These are phyloP conservation scores for Posidonia australis DNA, from an alignment of 106 monocot genomes.

Conservation along the genomic window DNA sequence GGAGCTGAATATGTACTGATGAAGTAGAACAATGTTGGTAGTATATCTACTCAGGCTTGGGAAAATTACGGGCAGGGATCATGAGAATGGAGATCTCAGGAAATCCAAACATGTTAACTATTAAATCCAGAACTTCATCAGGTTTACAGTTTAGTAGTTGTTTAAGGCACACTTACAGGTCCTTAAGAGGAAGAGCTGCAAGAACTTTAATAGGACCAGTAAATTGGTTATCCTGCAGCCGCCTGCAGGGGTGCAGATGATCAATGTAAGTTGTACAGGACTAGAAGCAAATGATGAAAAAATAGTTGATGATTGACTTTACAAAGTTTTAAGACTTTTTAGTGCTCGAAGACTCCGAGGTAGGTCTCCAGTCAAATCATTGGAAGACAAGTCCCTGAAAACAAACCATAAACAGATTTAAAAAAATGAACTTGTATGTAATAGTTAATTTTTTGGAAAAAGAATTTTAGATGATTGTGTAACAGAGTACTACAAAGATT, in stretches of 20 bases:
- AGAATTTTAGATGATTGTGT: neutral
- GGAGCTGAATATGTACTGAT: too few relatives aligned
- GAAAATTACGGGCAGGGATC: too few relatives aligned
- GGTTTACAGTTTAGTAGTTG: neutral
- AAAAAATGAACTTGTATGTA: too few relatives aligned
- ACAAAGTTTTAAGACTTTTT: conserved; percentile 64
- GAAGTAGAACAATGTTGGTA: too few relatives aligned
- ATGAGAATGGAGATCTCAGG: too few relatives aligned
- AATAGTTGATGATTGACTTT: conserved; percentile 9
- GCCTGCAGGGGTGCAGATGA: conserved; percentile 20
- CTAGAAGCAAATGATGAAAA: neutral
- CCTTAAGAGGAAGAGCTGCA: conserved; percentile 53
- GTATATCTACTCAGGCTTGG: too few relatives aligned
- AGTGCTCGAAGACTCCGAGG: conserved; percentile 73
- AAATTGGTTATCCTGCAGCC: conserved; percentile 87
- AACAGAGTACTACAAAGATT: neutral
- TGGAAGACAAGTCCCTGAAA: conserved; percentile 85
- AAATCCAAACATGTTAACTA: too few relatives aligned
- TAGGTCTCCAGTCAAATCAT: conserved; percentile 71
- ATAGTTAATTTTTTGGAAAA: neutral
- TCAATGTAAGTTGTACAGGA: too few relatives aligned
- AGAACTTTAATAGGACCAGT: conserved; percentile 69
- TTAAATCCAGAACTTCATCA: too few relatives aligned
- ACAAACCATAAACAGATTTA: too few relatives aligned
- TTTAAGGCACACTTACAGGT: conserved; percentile 50